Conservation (phyloP, 176 grass and related monocot genomes). For the Lolium perenne region DNA sequence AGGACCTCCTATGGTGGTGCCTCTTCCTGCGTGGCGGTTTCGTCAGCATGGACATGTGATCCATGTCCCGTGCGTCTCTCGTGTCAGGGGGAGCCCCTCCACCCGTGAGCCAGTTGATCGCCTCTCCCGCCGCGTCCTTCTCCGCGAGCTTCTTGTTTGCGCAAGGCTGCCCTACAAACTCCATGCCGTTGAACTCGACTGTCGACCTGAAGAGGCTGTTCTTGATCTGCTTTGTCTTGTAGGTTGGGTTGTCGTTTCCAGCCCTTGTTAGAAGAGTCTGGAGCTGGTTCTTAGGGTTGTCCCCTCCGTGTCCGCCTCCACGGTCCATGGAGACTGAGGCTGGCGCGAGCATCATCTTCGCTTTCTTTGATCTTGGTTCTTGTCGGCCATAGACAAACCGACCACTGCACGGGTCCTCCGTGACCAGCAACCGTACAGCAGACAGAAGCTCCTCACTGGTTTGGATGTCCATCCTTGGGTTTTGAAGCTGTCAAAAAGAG, state of each 20-base stretch:
- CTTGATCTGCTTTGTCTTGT: conserved; percentile 86
- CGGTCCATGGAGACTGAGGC: conserved; percentile 27
- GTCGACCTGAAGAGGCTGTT: conserved; percentile 66
- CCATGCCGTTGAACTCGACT: conserved; percentile 90
- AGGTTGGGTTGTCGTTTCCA: conserved; percentile 70
- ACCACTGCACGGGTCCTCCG: conserved; percentile 80
- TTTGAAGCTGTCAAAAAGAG: conserved; percentile 67
- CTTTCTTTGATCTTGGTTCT: conserved; percentile 64
- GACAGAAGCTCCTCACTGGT: conserved; percentile 84
- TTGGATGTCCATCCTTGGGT: conserved; percentile 83
- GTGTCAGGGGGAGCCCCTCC: conserved; percentile 28
- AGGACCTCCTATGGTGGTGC: conserved; percentile 60
- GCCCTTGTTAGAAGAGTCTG: conserved; percentile 66
- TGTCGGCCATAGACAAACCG: conserved; percentile 83
- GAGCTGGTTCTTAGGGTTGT: conserved; percentile 80
- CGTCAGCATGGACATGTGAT: conserved; percentile 64
- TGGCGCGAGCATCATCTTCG: conserved; percentile 54
- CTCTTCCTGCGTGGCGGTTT: conserved; percentile 68
- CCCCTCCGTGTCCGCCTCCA: conserved; percentile 63
- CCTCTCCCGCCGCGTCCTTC: conserved; percentile 83
- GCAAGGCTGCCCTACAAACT: conserved; percentile 85
- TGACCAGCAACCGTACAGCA: conserved; percentile 75
- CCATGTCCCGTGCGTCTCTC: conserved; percentile 36
- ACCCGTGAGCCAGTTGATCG: conserved; percentile 76
- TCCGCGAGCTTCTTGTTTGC: conserved; percentile 89